A percentile compares a stretch with the other conserved stretches of the same genome.
Conservation (phyloP, 2,329 filamentous ascomycete genomes). For the Talaromyces amestolkiae region DNA sequence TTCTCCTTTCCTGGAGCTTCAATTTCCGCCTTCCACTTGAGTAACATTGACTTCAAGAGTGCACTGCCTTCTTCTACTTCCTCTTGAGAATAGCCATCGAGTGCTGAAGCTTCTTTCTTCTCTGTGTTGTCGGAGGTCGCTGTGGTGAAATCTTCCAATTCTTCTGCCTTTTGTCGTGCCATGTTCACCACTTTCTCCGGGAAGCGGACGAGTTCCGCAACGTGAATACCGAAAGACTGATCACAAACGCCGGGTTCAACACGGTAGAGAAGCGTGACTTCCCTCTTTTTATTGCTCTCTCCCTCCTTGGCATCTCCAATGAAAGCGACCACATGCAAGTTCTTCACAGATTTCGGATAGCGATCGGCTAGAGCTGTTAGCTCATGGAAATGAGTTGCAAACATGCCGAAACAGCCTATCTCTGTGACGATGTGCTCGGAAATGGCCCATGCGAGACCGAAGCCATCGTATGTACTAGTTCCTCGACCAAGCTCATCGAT, state of each 20-base stretch:
- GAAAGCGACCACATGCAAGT: slow-evolving; percentile 94
- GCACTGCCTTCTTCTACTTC: slow-evolving; percentile 87
- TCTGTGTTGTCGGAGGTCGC: slow-evolving; percentile 47
- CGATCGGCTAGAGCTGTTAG: slow-evolving; percentile 85
- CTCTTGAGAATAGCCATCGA: slow-evolving; percentile 65
- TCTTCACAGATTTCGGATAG: slow-evolving; percentile 76
- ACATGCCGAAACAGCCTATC: slow-evolving; percentile 90
- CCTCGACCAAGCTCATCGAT: slow-evolving; percentile 96
- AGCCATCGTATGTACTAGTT: slow-evolving; percentile 97
- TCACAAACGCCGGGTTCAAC: slow-evolving; percentile 94
- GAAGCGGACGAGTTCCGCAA: slow-evolving; percentile 93
- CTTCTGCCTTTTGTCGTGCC: slow-evolving; percentile 98
- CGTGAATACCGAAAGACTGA: slow-evolving; percentile 97
- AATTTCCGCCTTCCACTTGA: slow-evolving; percentile 76
- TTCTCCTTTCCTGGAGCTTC: slow-evolving; percentile 58
- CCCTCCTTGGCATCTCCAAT: slow-evolving; percentile 60
- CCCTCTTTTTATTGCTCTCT: slow-evolving; percentile 58
- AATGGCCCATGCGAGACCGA: slow-evolving; percentile 98
- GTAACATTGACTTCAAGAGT: slow-evolving; percentile 77
- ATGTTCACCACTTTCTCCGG: slow-evolving; percentile 96
- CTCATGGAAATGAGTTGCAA: slow-evolving; percentile 98
- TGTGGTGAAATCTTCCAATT: slow-evolving; percentile 81
- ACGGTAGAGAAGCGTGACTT: slow-evolving; percentile 95
- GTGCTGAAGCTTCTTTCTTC: slow-evolving; percentile 34
- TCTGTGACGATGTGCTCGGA: slow-evolving; percentile 95